Evolutionary conservation across 352 stramenopile genomes (phyloP), one percentile per base, ranked within the genome.

Genomic region (Phytophthora fragariaefolia): DNA sequence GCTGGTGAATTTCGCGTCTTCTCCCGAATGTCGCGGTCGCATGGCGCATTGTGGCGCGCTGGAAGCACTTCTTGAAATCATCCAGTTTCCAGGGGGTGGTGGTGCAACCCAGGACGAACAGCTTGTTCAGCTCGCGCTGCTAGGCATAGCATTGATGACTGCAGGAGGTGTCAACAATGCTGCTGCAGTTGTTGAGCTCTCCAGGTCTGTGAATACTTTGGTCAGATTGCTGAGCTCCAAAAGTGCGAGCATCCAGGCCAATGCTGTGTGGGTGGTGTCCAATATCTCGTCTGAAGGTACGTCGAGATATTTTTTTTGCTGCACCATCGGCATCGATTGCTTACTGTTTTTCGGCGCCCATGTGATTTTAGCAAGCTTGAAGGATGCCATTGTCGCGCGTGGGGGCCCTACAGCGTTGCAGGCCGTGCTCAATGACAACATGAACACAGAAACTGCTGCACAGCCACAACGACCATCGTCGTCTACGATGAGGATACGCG

Each of bases 261-360:
- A 91, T 49, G 77, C 80, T 15, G 86, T 92, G 2, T 92, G 86
- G 86, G 78, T 94, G 2, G 71, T 94, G 18, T 91, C 83, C 12
- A 94, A 94, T 42, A 80, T 92, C 18, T 90, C 76, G 0, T 69
- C 49, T 9, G 76, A 91, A 77, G 82, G 83, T 92, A 55, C 60
- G 62, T 18, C 7, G 15, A n/a, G 13, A 9, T 15, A 10, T 32
- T 45, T 5, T 32, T 28, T 17, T 6, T 38, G 13, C 48, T 53
- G 18, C 47, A 15, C 6, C n/a, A 46, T 17, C 3, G 5, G 12
- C 13, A 13, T 24, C n/a, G n/a, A 15, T 15, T 23, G n/a, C 38
- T 46, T 24, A 46, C 23, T 12, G 9, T 18, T n/a, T 43, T 18
- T 24, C 0, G 22, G n/a, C 8, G 15, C 23, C 4, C 13, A 6